Base-by-base conservation (phyloP, 805 yeast species). In the Candida manassasensis region DNA sequence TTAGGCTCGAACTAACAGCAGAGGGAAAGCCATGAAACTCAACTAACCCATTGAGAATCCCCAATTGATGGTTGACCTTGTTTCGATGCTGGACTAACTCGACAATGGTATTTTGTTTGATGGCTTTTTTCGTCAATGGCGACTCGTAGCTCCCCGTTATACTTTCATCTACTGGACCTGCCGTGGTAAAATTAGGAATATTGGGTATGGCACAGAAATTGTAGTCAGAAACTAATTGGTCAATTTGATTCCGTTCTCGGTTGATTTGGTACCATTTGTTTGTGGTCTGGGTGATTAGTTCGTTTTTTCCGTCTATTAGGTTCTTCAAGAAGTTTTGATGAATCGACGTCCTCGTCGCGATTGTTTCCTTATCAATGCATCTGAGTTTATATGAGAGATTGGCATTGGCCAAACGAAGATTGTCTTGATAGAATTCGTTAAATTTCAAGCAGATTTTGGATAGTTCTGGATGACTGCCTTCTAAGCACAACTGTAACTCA, bases 381-480 rank as follows among this genome's bases (percentile, higher is more conserved):
- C 77, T 72, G 36, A 86, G 63, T 49, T 79, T 81, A 59, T 87
- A 88, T 43, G 55, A 55, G 36, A 67, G 50, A 29, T 67, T 67
- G 36, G 59, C 51, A 41, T 67, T 62, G 30, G 72, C 69, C 37
- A 60, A 45, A 38, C 52, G 66, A 17, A 88, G 62, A 54, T 80
- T 82, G 39, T 78, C 79, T 44, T 86, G 86, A 45, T 87, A 79
- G 45, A 82, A 79, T 28, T 76, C 74, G 39, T 82, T 84, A 34
- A 93, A 78, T 57, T 79, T 77, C 47, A 72, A 73, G 55, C 83
- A 77, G 36, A 84, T 82, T 32, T 75, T 71, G 25, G 84, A 73
- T 36, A 90, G 71, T 48, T 89, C 96, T 0, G 97, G 97, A 58
- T 93, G 98, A 14, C 87, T 75, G 9, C 96, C 96, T 43, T 81